Percentiles rank a stretch among this genome's conserved stretches.
Conservation (phyloP, 306 rosid genomes). For the Pyrus bretschneideri region DNA sequence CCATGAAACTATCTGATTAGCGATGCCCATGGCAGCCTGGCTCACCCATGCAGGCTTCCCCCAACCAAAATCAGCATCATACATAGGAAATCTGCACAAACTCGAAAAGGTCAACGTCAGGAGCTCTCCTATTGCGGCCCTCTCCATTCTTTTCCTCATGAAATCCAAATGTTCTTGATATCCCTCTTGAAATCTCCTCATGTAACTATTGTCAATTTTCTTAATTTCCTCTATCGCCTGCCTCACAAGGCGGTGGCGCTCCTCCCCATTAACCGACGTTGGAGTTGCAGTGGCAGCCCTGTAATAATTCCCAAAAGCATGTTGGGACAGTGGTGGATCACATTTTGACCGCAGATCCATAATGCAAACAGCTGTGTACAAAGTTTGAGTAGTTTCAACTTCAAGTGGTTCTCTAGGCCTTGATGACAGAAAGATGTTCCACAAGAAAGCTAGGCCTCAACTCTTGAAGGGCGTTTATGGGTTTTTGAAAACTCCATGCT, state of each 20-base stretch:
- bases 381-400: not conserved
- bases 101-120: not conserved
- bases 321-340: not conserved
- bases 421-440: not conserved
- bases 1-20: constrained; percentile 13
- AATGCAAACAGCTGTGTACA: not conserved
- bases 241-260: constrained; percentile 5
- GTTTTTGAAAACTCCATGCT: not conserved
- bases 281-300: constrained; percentile 3
- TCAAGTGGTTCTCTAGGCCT: not conserved
- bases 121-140: constrained; percentile 1
- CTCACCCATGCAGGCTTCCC: constrained; percentile 28
- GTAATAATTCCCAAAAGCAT: constrained; percentile 5
- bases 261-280: not conserved
- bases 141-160: constrained; percentile 7
- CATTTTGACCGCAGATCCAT: constrained; percentile 5
- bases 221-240: not conserved
- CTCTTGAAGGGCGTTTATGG: not conserved
- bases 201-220: not conserved
- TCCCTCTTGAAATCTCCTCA: not conserved
- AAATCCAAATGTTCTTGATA: constrained; percentile 3
- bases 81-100: constrained; percentile 11
- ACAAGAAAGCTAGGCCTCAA: not conserved
- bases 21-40: not conserved
- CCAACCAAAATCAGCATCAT: constrained; percentile 30